Evolutionary conservation across 345 rosid genomes (phyloP).

Genomic region (Triadica sebifera): DNA sequence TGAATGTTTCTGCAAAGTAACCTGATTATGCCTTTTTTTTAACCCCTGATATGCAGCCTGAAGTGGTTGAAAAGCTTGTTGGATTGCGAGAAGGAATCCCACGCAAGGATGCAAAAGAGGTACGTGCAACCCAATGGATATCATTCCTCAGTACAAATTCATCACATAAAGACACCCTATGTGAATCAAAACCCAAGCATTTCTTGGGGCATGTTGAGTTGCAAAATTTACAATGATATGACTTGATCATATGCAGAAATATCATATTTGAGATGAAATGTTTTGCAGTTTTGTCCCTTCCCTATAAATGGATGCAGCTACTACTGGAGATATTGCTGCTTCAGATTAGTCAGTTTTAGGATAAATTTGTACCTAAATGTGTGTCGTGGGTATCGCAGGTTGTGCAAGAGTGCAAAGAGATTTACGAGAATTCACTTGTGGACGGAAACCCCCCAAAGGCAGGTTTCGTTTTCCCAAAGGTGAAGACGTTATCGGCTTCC

Average conservation of each 20-base stretch:
- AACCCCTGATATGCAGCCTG: slow-evolving; percentile 53
- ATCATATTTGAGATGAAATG: not conserved
- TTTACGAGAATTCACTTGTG: slow-evolving; percentile 77
- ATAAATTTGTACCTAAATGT: not conserved
- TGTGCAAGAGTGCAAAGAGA: slow-evolving; percentile 95
- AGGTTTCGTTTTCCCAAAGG: slow-evolving; percentile 79
- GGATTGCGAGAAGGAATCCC: slow-evolving; percentile 95
- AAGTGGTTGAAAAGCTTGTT: slow-evolving; percentile 98
- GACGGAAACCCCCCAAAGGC: slow-evolving; percentile 85
- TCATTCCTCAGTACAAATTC: not conserved
- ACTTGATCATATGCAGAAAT: not conserved
- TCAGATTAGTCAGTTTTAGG: not conserved
- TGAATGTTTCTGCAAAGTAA: not conserved
- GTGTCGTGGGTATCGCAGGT: slow-evolving; percentile 45
- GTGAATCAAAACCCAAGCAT: not conserved
- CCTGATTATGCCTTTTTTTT: not conserved
- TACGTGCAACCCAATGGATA: slow-evolving; percentile 16
- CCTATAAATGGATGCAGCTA: too few relatives aligned
- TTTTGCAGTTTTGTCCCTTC: not conserved
- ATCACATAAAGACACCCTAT: not conserved
- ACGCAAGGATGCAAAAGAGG: slow-evolving; percentile 96
- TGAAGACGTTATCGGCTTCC: slow-evolving; percentile 69
- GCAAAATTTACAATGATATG: not conserved
- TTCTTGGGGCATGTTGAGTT: not conserved
- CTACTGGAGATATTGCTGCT: too few relatives aligned